A percentile compares a stretch with the other conserved stretches of the same genome.
phyloP scores from a whole-genome alignment of 2,329 filamentous ascomycete genomes.

The Penicillium oxalicum region DNA sequence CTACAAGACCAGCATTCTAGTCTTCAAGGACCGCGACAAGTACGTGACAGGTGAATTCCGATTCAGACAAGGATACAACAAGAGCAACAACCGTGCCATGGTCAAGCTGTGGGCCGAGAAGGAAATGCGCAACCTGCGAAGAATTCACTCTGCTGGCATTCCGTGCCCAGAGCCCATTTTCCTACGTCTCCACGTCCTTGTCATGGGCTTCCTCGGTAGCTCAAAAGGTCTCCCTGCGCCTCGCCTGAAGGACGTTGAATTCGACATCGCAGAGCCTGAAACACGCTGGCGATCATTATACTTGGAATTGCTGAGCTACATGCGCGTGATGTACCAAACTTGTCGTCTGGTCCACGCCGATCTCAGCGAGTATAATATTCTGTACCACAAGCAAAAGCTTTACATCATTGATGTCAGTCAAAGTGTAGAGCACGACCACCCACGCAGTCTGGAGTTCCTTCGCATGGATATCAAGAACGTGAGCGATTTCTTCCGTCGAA shows the following conservation, averaged over 20 bases:
- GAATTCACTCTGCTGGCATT: slow-evolving; percentile 77
- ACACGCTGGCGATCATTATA: slow-evolving; percentile 74
- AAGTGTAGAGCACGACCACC: slow-evolving; percentile 94
- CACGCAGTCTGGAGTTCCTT: slow-evolving; percentile 83
- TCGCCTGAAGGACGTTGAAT: slow-evolving; percentile 75
- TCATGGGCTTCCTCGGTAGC: slow-evolving; percentile 90
- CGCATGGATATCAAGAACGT: slow-evolving; percentile 99
- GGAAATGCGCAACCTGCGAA: slow-evolving; percentile 87
- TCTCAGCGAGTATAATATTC: slow-evolving; percentile 94
- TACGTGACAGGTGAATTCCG: slow-evolving; percentile 94
- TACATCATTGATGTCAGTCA: slow-evolving; percentile 98
- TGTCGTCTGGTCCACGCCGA: slow-evolving; percentile 93
- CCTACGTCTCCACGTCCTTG: slow-evolving; percentile 86
- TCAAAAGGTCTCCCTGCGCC: slow-evolving; percentile 82
- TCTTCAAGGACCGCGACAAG: slow-evolving; percentile 95
- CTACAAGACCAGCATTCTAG: slow-evolving; percentile 95
- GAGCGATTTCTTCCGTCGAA: slow-evolving; percentile 81
- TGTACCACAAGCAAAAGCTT: slow-evolving; percentile 75
- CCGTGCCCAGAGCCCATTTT: slow-evolving; percentile 84
- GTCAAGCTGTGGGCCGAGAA: slow-evolving; percentile 99
- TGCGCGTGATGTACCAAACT: slow-evolving; percentile 88
- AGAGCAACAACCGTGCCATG: slow-evolving; percentile 92
- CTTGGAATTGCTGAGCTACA: slow-evolving; percentile 74
- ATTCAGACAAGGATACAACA: slow-evolving; percentile 86
- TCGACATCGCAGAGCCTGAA: slow-evolving; percentile 62